Percentiles rank a stretch among this genome's conserved stretches.
Conservation (phyloP, 805 yeast species). For the Spathaspora passalidarum region DNA sequence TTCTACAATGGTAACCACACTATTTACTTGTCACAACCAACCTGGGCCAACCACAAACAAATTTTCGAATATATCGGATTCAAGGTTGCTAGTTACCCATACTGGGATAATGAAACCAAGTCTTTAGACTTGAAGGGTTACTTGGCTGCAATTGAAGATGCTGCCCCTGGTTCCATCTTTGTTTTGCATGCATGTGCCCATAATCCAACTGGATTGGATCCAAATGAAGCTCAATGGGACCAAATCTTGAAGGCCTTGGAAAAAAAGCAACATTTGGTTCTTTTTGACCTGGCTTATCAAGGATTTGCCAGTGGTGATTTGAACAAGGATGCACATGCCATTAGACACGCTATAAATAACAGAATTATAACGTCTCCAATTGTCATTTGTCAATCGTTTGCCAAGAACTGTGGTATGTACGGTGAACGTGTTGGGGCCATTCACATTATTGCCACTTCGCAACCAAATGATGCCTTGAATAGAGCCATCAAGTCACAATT, state of each 20-base stretch:
- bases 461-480: constrained; percentile 36
- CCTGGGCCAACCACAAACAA: constrained; percentile 97
- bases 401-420: constrained; percentile 94
- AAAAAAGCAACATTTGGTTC: constrained; percentile 63
- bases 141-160: constrained; percentile 55
- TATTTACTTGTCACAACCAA: constrained; percentile 79
- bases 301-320: constrained; percentile 93
- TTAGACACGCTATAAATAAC: constrained; percentile 55
- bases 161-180: constrained; percentile 75
- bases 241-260: constrained; percentile 61
- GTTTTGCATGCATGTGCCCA: constrained; percentile 95
- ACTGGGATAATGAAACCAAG: constrained; percentile 76
- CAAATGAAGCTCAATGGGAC: constrained; percentile 78
- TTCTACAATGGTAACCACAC: constrained; percentile 41
- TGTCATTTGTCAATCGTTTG: constrained; percentile 89
- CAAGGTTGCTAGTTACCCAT: constrained; percentile 68
- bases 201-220: constrained; percentile 97
- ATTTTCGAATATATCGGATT: constrained; percentile 74
- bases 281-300: constrained; percentile 95
- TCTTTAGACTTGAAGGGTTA: constrained; percentile 71
- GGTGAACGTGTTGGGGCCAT: constrained; percentile 97
- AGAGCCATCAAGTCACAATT: constrained; percentile 72
- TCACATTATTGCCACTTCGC: constrained; percentile 54
- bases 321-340: constrained; percentile 80
- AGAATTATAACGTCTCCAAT: constrained; percentile 24